Evolutionary conservation across 306 rosid genomes (phyloP), one percentile per base, ranked within the genome.

Genomic region (Begonia fuchsioides): DNA sequence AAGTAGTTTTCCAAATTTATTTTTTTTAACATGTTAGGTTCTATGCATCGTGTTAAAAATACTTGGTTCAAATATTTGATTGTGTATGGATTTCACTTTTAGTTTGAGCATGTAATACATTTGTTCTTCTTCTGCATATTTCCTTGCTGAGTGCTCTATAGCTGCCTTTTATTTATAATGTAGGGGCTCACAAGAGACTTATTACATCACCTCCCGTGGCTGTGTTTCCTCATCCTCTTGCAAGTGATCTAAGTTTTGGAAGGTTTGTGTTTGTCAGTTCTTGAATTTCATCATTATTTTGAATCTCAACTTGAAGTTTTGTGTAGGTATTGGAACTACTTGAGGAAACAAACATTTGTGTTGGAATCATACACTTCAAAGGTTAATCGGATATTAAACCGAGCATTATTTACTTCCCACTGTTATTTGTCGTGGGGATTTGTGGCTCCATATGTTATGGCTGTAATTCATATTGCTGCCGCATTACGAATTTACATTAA

Each of bases 311-410:
- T 55, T 52, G 54, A 62, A 41, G 16, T 53, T 56, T 45, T 53
- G 32, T 68, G 62, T 63, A 92, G 98, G 78, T 92, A 92, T 56
- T 92, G 99, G 99, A 92, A 92, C 60, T 92, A 92, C 79, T 62
- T 92, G 88, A 82, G 99, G 72, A 92, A 92, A 75, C 99, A 92
- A 54, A 92, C 99, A 46, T 92, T 92, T 74, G 99, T 92, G 39
- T 66, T 86, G 72, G 99, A 86, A 77, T 92, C 99, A 13, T 92
- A 92, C 49, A 74, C 71, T 19, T 67, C 94, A 15, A 76, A 45
- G 13, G 94, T 92, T 47, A 92, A 92, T 63, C 75, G 72, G 76
- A 48, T 79, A 39, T 85, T 92, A 96, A 92, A 92, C 68, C 99
- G 99, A 35, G 93, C 99, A 53, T 62, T 92, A 46, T 82, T 82